These are phyloP conservation scores for Geotrichum klebahnii DNA, from an alignment of 1,139 yeast genomes.

Conservation along the genomic window DNA sequence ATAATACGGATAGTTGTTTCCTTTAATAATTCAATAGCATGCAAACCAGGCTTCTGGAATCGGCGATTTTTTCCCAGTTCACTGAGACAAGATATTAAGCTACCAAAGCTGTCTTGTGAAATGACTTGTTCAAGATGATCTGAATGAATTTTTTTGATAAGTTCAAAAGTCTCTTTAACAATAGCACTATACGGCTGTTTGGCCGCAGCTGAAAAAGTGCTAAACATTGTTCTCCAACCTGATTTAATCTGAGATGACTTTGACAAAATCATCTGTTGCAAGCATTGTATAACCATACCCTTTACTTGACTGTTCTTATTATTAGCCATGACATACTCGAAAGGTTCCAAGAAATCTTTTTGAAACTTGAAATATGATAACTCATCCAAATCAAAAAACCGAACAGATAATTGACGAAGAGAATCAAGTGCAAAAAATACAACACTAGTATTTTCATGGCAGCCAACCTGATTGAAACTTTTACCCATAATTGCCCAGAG, in stretches of 20 bases:
- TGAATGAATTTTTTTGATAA: constrained; percentile 59
- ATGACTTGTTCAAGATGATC: constrained; percentile 62
- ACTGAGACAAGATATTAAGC: constrained; percentile 71
- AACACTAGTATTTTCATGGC: constrained; percentile 69
- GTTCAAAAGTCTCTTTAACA: constrained; percentile 59
- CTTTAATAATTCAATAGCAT: constrained; percentile 73
- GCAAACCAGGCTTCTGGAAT: constrained; percentile 76
- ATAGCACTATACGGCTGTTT: constrained; percentile 46
- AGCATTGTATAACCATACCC: constrained; percentile 86
- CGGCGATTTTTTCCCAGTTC: constrained; percentile 78
- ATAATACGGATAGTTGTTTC: constrained; percentile 55
- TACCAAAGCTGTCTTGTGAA: constrained; percentile 69
- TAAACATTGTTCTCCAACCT: constrained; percentile 91
- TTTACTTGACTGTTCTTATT: constrained; percentile 69
- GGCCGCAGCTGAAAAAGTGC: constrained; percentile 67
- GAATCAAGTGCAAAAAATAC: constrained; percentile 92
- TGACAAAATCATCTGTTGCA: constrained; percentile 77
- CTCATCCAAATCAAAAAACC: constrained; percentile 91
- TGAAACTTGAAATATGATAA: constrained; percentile 93
- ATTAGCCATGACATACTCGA: constrained; percentile 70
- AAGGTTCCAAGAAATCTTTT: constrained; percentile 87
- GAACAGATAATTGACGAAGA: constrained; percentile 82
- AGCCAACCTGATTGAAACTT: constrained; percentile 80
- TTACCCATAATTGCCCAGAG: constrained; percentile 92
- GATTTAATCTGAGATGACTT: constrained; percentile 74